Evolutionary conservation across 805 yeast species (phyloP), one percentile per base, ranked within the genome.

Genomic region (Metschnikowia similis): DNA sequence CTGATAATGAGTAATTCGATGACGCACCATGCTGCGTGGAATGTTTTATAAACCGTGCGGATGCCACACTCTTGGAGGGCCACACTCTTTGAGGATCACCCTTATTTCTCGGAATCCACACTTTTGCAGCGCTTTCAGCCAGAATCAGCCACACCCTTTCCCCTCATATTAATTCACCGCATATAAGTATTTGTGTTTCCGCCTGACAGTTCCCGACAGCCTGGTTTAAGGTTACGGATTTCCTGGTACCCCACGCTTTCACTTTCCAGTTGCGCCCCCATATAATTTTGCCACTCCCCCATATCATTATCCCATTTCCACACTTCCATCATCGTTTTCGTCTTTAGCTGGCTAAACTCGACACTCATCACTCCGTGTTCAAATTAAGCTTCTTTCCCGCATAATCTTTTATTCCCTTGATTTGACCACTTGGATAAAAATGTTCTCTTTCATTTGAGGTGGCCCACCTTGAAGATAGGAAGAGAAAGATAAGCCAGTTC

Each of bases 371-470:
- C 1, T n/a, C 10, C 11, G 7, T 3, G 17, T 34, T 14, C 34
- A 13, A 21, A 9, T 41, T 13, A 38, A 17, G 28, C 31, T 26
- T 29, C 29, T 27, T 16, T 26, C 11, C 10, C 21, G 17, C 30
- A 26, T 26, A 32, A 41, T 32, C 21, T 32, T 41, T 41, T 17
- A 28, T n/a, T 17, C 8, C 14, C 17, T 41, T 21, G 17, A 21
- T 13, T 14, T 9, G n/a, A 39, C 31, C 26, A 32, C 30, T 32
- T 21, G 45, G 17, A 41, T 41, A 4, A 35, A 30, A 36, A 50
- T 50, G 53, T 38, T 36, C 36, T 49, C 35, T 35, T 47, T 47
- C 31, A 41, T 42, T 21, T 50, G 31, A 44, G 44, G 43, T 38
- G 36, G n/a, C 29, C 41, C 29, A 27, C 36, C 40, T 35, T 27